Evolutionary conservation across 768 basidiomycete species (phyloP).

Genomic region (Trametopsis cervina): DNA sequence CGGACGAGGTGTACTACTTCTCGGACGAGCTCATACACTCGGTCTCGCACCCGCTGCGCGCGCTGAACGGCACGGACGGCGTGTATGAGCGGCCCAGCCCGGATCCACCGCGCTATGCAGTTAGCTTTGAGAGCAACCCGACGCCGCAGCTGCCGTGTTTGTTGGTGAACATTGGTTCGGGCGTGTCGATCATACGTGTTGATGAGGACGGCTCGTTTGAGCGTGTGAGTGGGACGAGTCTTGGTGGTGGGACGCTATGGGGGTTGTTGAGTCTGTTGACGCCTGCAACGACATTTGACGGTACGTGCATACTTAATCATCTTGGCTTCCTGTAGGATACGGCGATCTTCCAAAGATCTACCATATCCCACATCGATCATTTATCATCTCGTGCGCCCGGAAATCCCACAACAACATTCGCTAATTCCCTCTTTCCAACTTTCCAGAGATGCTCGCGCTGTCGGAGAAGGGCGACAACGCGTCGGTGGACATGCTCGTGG

Average conservation of each 20-base stretch:
- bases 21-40: slow-evolving; percentile 92
- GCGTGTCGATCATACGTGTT: slow-evolving; percentile 95
- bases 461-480: slow-evolving; percentile 94
- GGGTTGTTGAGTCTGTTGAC: slow-evolving; percentile 90
- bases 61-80: slow-evolving; percentile 11
- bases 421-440: slow-evolving; percentile 5
- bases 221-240: slow-evolving; percentile 92
- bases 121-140: slow-evolving; percentile 80
- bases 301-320: slow-evolving; percentile 42
- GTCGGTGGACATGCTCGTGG: slow-evolving; percentile 95
- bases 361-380: no score
- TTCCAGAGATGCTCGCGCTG: slow-evolving; percentile 87
- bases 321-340: no score
- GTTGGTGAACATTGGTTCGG: slow-evolving; percentile 96
- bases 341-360: no score
- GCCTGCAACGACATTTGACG: slow-evolving; percentile 93
- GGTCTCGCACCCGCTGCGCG: slow-evolving; percentile 31
- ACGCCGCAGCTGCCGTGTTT: slow-evolving; percentile 90
- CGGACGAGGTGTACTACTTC: slow-evolving; percentile 97
- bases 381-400: no score
- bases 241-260: slow-evolving; percentile 98
- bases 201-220: slow-evolving; percentile 94
- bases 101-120: slow-evolving; percentile 81
- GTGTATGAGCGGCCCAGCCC: slow-evolving; percentile 81
- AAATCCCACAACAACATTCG: background rate